Conservation (phyloP, 2,329 filamentous ascomycete species). For the Penicillium sp. region DNA sequence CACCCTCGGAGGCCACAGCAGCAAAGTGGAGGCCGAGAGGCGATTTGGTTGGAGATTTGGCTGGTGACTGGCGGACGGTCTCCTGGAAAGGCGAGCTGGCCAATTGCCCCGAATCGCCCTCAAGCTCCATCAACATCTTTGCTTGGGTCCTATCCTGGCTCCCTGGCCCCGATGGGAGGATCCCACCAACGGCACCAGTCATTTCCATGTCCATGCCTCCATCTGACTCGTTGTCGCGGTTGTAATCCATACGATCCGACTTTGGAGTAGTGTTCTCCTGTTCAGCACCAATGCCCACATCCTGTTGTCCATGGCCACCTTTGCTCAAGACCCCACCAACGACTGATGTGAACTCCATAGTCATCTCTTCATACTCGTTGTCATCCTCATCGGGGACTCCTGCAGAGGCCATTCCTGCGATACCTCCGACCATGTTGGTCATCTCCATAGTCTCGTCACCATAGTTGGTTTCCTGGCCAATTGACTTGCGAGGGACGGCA, state of each 20-base stretch:
- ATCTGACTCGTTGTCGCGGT: slow-evolving; percentile 27
- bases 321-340: slow-evolving; percentile 40
- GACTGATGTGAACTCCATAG: slow-evolving; percentile 47
- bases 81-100: slow-evolving; percentile 46
- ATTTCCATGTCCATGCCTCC: slow-evolving; percentile 57
- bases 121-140: slow-evolving; percentile 57
- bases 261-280: slow-evolving; percentile 13
- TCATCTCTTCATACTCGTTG: slow-evolving; percentile 44
- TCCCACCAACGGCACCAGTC: slow-evolving; percentile 44
- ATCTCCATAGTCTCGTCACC: slow-evolving; percentile 47
- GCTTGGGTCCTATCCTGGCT: slow-evolving; percentile 45
- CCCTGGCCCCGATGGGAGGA: slow-evolving; percentile 46
- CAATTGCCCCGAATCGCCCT: slow-evolving; percentile 48
- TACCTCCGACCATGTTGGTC: slow-evolving; percentile 42
- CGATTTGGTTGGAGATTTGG: slow-evolving; percentile 20
- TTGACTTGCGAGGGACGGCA: slow-evolving; percentile 41
- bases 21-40: slow-evolving; percentile 32
- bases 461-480: slow-evolving; percentile 42
- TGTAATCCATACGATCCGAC: slow-evolving; percentile 20
- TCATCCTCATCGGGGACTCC: slow-evolving; percentile 28
- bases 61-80: slow-evolving; percentile 29
- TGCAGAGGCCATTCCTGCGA: slow-evolving; percentile 27
- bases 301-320: slow-evolving; percentile 2
- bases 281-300: slow-evolving; percentile 11
- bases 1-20: slow-evolving; percentile 45